phyloP scores from a whole-genome alignment of 441 rosid species.

The Populus hybrid region DNA sequence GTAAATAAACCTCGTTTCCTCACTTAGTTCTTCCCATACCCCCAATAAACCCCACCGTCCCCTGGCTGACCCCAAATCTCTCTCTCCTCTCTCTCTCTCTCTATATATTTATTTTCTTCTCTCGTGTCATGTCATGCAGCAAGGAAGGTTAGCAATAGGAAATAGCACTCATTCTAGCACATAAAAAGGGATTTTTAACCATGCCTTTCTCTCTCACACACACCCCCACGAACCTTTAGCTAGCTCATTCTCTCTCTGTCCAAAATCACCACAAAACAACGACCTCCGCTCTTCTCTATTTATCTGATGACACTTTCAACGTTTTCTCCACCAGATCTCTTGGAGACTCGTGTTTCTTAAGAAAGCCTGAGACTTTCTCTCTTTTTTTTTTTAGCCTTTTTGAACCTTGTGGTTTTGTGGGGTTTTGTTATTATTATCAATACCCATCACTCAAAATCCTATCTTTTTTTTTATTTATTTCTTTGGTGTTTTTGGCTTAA shows the following conservation, averaged over 20 bases:
- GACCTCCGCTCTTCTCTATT: conserved; percentile 7
- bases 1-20: conserved; percentile 37
- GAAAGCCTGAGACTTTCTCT: not conserved
- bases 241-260: conserved; percentile 20
- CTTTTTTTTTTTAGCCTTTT: not conserved
- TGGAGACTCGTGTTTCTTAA: conserved; percentile 51
- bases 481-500: conserved; percentile 13
- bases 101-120: conserved; percentile 11
- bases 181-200: conserved; percentile 17
- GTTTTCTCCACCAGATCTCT: conserved; percentile 70
- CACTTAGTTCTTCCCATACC: not conserved
- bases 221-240: conserved; percentile 22
- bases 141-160: conserved; percentile 1
- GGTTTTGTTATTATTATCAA: conserved; percentile 33
- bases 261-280: conserved; percentile 26
- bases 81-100: not conserved
- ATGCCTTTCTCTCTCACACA: conserved; percentile 12
- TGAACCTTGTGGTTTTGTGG: conserved; percentile 14
- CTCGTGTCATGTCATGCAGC: conserved; percentile 73
- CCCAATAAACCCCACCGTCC: no score
- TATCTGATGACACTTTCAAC: conserved; percentile 35
- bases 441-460: conserved; percentile 34
- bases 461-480: conserved; percentile 18
- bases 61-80: not conserved
- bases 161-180: conserved; percentile 22